These are phyloP conservation scores for Paxillus rubicundulus DNA, from an alignment of 768 basidiomycete genomes.

Conservation along the genomic window DNA sequence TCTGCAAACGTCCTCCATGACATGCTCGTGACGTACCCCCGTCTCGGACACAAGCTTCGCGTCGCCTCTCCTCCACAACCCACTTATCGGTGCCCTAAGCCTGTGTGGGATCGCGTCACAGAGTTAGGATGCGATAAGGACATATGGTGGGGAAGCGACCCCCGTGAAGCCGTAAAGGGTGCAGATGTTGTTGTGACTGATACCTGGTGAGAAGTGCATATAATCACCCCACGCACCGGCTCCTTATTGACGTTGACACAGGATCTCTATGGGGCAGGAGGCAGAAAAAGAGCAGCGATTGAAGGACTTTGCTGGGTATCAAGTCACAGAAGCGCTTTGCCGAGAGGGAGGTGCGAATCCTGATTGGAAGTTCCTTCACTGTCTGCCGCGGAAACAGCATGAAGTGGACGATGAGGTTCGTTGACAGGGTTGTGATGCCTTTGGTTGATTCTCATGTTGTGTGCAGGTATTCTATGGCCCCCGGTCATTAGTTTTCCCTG, in stretches of 20 bases:
- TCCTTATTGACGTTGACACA: slow-evolving; percentile 25
- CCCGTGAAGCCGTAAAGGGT: slow-evolving; percentile 80
- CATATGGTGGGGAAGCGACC: slow-evolving; percentile 75
- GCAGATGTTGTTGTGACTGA: slow-evolving; percentile 98
- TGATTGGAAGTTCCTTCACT: slow-evolving; percentile 95
- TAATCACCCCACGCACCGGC: no score
- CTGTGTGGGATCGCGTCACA: slow-evolving; percentile 81
- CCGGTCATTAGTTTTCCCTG: slow-evolving; percentile 88
- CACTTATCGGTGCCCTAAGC: slow-evolving; percentile 61
- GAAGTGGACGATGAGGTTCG: slow-evolving; percentile 95
- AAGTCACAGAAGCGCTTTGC: slow-evolving; percentile 89
- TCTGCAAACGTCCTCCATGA: slow-evolving; percentile 94
- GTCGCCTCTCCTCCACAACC: slow-evolving; percentile 72
- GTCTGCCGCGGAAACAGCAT: slow-evolving; percentile 86
- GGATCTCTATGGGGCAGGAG: slow-evolving; percentile 99
- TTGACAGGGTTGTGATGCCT: background rate
- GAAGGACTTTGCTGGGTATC: slow-evolving; percentile 87
- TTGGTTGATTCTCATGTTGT: background rate
- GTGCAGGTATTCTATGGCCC: slow-evolving; percentile 87
- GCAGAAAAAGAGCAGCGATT: slow-evolving; percentile 86
- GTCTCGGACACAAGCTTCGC: slow-evolving; percentile 82
- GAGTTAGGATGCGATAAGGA: slow-evolving; percentile 69
- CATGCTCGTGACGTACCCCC: slow-evolving; percentile 93
- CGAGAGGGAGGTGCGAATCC: slow-evolving; percentile 75
- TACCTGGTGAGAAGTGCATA: slow-evolving; percentile 66